phyloP scores from a whole-genome alignment of 2,329 filamentous ascomycete species.

The Aspergillus udagawae region DNA sequence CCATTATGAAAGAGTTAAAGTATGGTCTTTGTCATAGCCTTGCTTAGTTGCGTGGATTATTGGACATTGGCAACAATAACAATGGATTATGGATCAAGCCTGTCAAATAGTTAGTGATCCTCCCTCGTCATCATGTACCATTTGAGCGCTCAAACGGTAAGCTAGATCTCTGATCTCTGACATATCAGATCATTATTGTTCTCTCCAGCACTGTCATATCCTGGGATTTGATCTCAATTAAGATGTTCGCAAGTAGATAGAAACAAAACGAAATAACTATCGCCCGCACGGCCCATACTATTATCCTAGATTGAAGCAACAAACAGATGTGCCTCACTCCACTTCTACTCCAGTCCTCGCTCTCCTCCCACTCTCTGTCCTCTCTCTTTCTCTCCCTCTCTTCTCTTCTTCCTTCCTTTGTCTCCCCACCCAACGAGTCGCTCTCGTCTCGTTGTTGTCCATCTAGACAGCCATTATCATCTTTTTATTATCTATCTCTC shows the following conservation, averaged over 20 bases:
- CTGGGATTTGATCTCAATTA: background rate
- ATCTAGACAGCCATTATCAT: constrained; percentile 7
- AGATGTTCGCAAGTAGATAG: background rate
- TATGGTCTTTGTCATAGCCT: background rate
- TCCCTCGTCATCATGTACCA: background rate
- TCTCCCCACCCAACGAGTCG: constrained; percentile 34
- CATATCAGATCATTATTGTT: background rate
- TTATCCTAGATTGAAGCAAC: background rate
- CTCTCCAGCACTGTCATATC: background rate
- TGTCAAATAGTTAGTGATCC: background rate
- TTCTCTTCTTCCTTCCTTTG: constrained; percentile 25
- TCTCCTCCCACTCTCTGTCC: constrained; percentile 7
- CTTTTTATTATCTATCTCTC: constrained; percentile 8
- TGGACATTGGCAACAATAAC: background rate
- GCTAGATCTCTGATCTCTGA: background rate
- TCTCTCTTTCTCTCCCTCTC: constrained; percentile 16
- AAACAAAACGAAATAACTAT: background rate
- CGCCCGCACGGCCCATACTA: background rate
- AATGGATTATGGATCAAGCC: background rate
- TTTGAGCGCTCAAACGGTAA: no score
- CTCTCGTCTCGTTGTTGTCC: constrained; percentile 35
- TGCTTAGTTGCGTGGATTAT: background rate
- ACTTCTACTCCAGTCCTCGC: background rate
- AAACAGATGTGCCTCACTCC: background rate
- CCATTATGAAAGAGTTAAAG: background rate